phyloP scores from a whole-genome alignment of 164 flowering plant genomes.

The Macadamia tetraphylla region DNA sequence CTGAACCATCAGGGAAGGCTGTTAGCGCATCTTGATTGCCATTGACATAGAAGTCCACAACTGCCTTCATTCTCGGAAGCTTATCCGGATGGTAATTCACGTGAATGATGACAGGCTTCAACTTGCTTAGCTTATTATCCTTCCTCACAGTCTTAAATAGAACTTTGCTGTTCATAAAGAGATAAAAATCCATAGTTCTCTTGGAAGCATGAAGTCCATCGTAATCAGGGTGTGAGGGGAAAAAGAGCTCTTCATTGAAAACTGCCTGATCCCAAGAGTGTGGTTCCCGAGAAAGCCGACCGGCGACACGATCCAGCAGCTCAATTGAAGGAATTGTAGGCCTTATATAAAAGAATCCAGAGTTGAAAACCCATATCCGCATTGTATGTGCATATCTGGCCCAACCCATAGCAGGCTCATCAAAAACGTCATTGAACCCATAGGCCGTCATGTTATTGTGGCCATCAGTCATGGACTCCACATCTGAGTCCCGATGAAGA shows the following conservation, averaged over 20 bases:
- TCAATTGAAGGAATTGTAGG: slow-evolving; percentile 92
- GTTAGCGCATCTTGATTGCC: slow-evolving; percentile 84
- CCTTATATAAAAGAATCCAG: slow-evolving; percentile 89
- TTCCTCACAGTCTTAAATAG: slow-evolving; percentile 86
- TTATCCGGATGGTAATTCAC: slow-evolving; percentile 95
- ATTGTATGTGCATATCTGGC: slow-evolving; percentile 93
- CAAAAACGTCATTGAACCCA: slow-evolving; percentile 80
- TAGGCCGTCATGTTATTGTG: slow-evolving; percentile 84
- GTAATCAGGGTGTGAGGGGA: slow-evolving; percentile 89
- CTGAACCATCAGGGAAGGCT: slow-evolving; percentile 82
- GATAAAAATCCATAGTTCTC: slow-evolving; percentile 81
- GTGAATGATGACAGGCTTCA: slow-evolving; percentile 85
- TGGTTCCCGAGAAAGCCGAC: slow-evolving; percentile 38
- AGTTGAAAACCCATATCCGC: slow-evolving; percentile 94
- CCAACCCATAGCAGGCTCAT: slow-evolving; percentile 95
- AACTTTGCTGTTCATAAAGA: slow-evolving; percentile 93
- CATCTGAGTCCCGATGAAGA: slow-evolving; percentile 82
- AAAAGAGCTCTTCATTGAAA: slow-evolving; percentile 87
- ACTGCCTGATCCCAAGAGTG: slow-evolving; percentile 93
- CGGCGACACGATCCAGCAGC: slow-evolving; percentile 90
- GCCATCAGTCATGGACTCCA: slow-evolving; percentile 95
- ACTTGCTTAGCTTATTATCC: slow-evolving; percentile 53
- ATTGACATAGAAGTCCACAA: slow-evolving; percentile 69
- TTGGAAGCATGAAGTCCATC: slow-evolving; percentile 84
- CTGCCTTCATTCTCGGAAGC: slow-evolving; percentile 78